Evolutionary conservation across 2,329 filamentous ascomycete species (phyloP), one percentile per base, ranked within the genome.

Genomic region (Hymenotorrendiella dingleyae): DNA sequence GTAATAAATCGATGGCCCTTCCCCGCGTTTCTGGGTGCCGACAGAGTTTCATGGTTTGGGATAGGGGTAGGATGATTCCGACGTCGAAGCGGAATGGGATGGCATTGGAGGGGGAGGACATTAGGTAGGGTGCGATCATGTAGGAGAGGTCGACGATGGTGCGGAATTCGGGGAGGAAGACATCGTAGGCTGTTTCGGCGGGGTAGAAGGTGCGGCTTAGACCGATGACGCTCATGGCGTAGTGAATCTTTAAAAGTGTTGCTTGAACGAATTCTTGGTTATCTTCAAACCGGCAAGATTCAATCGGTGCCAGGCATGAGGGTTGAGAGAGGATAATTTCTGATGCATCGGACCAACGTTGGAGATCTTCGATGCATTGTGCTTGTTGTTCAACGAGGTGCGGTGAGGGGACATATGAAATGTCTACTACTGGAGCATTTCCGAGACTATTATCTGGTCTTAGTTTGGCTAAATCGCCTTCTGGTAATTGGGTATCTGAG

Each of bases 51-150:
- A 37, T 38, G 5, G 44, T 44, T 37, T 47, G 40, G n/a, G 42
- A 43, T 1, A 51, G 40, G 1, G 46, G 34, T 19, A 42, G 40
- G 1, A 51, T n/a, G 16, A 51, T 49, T 1, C 49, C 49, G 4
- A 46, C 30, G 16, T 51, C 42, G n/a, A 45, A 49, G 7, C 33
- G 30, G 26, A 49, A 51, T 3, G 36, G 11, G 9, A n/a, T 23
- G 6, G 20, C 14, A n/a, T 8, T 24, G 3, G 10, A 19, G 5
- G 34, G 36, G 11, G 28, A 39, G 4, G 26, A 9, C 3, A 39
- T 33, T 3, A 48, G 38, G 20, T 26, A 33, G 2, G 42, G 46
- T 10, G 29, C 39, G 6, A 50, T 29, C 1, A 29, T 14, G n/a
- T 36, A 11, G 2, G 27, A 42, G 11, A 44, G 35, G n/a, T 43